These are phyloP conservation scores for Periconia sp. DNA, from an alignment of 2,329 filamentous ascomycete species.

Conservation along the genomic window DNA sequence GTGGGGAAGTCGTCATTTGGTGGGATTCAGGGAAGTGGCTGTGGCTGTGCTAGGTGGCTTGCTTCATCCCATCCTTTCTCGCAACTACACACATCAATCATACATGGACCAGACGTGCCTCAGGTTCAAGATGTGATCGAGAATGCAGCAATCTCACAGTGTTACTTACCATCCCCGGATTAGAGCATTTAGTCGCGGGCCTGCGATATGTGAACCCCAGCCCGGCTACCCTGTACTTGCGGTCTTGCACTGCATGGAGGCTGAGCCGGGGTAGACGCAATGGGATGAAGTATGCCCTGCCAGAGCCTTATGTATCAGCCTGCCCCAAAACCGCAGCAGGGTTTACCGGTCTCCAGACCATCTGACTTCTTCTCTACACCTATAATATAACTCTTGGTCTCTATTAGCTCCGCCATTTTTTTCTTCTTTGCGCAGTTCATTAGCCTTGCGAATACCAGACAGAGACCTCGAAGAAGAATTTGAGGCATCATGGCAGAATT, in stretches of 20 bases:
- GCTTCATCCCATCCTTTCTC: background rate
- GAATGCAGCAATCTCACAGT: too few relatives aligned
- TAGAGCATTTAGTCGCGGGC: background rate
- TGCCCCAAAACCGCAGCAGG: background rate
- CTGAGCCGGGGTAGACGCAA: conserved; percentile 26
- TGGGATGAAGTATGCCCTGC: conserved; percentile 13
- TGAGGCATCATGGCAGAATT: conserved; percentile 24
- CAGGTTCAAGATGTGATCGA: too few relatives aligned
- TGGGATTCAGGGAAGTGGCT: background rate
- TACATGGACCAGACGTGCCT: too few relatives aligned
- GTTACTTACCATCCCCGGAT: background rate
- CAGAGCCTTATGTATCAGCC: conserved; percentile 27
- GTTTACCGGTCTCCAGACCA: too few relatives aligned
- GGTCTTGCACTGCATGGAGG: conserved; percentile 24
- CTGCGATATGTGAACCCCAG: conserved; percentile 9
- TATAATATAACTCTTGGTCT: background rate
- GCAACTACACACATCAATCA: too few relatives aligned
- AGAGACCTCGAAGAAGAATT: background rate
- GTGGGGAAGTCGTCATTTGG: background rate
- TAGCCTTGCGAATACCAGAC: background rate
- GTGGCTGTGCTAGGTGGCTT: background rate
- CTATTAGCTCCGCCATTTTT: background rate
- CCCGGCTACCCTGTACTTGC: conserved; percentile 15
- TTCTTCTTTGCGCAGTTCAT: background rate
- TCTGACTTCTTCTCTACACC: too few relatives aligned